Conservation (phyloP, 23 red algal species). For the Gracilaria domingensis region DNA sequence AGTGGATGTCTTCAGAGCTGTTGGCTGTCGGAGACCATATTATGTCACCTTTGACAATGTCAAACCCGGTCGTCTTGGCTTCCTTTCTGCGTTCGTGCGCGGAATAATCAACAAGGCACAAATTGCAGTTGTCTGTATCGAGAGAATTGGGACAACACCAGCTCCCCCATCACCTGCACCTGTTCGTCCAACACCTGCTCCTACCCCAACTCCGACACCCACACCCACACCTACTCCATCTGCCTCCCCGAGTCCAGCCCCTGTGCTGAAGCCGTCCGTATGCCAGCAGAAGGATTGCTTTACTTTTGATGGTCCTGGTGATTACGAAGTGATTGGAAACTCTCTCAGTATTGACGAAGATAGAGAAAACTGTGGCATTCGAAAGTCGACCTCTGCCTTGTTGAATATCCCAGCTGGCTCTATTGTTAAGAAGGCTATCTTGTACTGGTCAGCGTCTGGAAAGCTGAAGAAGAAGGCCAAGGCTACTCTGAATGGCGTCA, state of each 20-base stretch:
- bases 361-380: constrained; percentile 9
- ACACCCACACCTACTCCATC: neutral
- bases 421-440: constrained; percentile 24
- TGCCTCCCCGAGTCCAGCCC: neutral
- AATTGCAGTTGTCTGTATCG: constrained; percentile 19
- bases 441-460: constrained; percentile 54
- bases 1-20: constrained; percentile 29
- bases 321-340: constrained; percentile 30
- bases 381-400: neutral
- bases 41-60: constrained; percentile 22
- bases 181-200: neutral
- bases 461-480: constrained; percentile 7
- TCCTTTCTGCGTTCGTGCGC: constrained; percentile 9
- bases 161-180: neutral
- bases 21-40: constrained; percentile 10
- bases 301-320: constrained; percentile 34
- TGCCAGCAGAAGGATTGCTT: constrained; percentile 27
- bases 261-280: constrained; percentile 1
- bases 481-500: constrained; percentile 9
- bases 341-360: constrained; percentile 47
- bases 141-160: neutral
- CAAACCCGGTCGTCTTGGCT: constrained; percentile 3
- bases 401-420: constrained; percentile 2
- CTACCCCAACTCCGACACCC: neutral
- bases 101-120: constrained; percentile 22